Conservation (phyloP, 768 basidiomycete genomes). For the Amanita rubescens region DNA sequence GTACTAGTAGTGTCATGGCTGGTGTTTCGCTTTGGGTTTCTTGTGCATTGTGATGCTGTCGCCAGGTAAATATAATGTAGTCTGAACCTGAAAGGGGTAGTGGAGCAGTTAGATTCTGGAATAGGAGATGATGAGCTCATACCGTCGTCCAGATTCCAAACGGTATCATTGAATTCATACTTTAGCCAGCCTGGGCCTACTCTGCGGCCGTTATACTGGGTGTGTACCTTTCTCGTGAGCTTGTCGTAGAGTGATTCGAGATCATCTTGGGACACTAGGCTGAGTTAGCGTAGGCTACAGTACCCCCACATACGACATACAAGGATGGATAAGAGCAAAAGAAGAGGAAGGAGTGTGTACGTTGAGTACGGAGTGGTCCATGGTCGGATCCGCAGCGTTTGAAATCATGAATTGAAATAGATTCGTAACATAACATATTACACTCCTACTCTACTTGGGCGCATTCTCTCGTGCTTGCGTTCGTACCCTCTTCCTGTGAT, state of each 20-base stretch:
- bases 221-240: constrained; percentile 57
- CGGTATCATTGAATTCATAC: constrained; percentile 69
- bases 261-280: constrained; percentile 61
- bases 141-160: constrained; percentile 93
- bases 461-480: constrained; percentile 86
- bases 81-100: constrained; percentile 56
- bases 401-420: not conserved
- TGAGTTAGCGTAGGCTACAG: not conserved
- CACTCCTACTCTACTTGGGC: constrained; percentile 53
- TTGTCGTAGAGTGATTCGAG: constrained; percentile 60
- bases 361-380: constrained; percentile 46
- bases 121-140: not conserved
- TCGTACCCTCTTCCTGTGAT: constrained; percentile 62
- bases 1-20: constrained; percentile 13
- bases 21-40: constrained; percentile 30
- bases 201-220: constrained; percentile 49
- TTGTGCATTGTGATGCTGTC: constrained; percentile 58
- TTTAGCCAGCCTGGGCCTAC: constrained; percentile 80
- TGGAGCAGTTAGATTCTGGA: not conserved
- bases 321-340: constrained; percentile 67
- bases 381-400: not conserved
- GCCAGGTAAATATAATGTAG: constrained; percentile 80
- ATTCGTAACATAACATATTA: constrained; percentile 5
- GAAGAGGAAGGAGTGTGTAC: constrained; percentile 74
- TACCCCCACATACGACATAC: constrained; percentile 36